Base-by-base conservation (phyloP, 768 basidiomycete genomes). In the Cystofilobasidium capitatum region DNA sequence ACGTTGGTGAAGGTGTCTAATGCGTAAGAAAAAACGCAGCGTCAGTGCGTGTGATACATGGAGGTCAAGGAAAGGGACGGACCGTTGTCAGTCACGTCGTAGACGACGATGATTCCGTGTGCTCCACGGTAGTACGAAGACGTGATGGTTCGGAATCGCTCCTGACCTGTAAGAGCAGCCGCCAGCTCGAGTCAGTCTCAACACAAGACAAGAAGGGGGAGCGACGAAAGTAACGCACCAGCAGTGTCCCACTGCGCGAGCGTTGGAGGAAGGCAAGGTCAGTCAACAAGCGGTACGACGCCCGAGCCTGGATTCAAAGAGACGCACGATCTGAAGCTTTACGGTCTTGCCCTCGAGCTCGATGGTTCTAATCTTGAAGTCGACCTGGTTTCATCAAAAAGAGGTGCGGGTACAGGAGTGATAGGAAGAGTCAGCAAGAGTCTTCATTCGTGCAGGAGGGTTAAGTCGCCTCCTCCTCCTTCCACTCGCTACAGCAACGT, bases 301-400 rank as follows among this genome's bases (percentile, higher is more conserved):
- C 63, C 12, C 4, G 33, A 40, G 47, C 42, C 8, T 54, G 51
- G 8, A 14, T 24, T 40, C 54, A 44, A 26, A 35, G 1, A 44
- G 13, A 65, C 68, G 63, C 62, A 69, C 68, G 26, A 69, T 69
- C 68, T 69, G 68, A 16, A 69, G 68, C 68, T 69, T 69, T 35
- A 69, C 68, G n/a, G 68, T 69, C 63, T 69, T 69, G 24, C 68
- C 68, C 63, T 69, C 68, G 58, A 69, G 68, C 63, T 69, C 68
- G 33, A 69, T 69, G 22, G 68, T 69, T 31, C 68, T 55, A 36
- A 69, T 69, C 63, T 69, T 69, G 63, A 69, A 69, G 58, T 69
- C 68, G 62, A 69, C 68, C 68, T 69, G 40, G 4, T 13, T 29
- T 31, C 8, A 60, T 12, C 29, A 9, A 45, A 51, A 6, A 14